A percentile compares a stretch with the other conserved stretches of the same genome.
phyloP scores from a whole-genome alignment of 495 filamentous ascomycete genomes.

The Neurospora sp. region DNA sequence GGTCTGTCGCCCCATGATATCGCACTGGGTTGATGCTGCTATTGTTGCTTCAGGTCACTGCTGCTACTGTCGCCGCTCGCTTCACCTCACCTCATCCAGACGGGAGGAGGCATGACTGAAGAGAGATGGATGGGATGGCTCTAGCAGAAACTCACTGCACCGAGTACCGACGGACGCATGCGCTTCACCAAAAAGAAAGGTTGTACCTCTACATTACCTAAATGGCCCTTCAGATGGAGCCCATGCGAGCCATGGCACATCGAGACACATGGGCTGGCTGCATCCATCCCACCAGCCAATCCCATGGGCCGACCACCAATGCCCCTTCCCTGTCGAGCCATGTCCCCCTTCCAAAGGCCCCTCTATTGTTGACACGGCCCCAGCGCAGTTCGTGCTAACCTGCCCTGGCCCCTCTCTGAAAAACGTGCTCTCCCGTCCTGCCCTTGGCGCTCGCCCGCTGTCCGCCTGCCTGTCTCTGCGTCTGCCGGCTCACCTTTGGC shows the following conservation, averaged over 20 bases:
- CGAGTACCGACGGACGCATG: not conserved
- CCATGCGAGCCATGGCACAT: not conserved
- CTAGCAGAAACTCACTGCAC: not conserved
- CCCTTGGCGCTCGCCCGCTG: slow-evolving; percentile 9
- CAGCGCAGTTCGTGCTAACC: slow-evolving; percentile 9
- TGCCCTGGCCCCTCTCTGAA: slow-evolving; percentile 20
- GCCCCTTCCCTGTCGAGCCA: not conserved
- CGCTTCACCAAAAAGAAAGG: not conserved
- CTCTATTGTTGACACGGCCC: slow-evolving; percentile 4
- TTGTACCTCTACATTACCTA: not conserved
- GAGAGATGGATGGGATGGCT: not conserved
- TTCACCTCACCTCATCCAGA: not conserved
- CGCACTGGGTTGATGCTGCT: not conserved
- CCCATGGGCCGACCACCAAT: not conserved
- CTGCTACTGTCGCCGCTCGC: not conserved
- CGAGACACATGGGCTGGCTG: not conserved
- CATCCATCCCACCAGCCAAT: not conserved
- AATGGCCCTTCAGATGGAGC: not conserved
- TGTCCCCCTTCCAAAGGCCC: slow-evolving; percentile 1
- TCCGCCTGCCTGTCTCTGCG: slow-evolving; percentile 1
- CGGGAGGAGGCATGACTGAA: not conserved
- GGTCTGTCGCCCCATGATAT: not conserved
- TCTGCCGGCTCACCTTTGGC: slow-evolving; percentile 3
- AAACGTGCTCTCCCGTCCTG: slow-evolving; percentile 28
- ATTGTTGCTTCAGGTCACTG: not conserved